These are phyloP conservation scores for Colletotrichum endophyticum DNA, from an alignment of 2,329 filamentous ascomycete genomes.

Conservation along the genomic window DNA sequence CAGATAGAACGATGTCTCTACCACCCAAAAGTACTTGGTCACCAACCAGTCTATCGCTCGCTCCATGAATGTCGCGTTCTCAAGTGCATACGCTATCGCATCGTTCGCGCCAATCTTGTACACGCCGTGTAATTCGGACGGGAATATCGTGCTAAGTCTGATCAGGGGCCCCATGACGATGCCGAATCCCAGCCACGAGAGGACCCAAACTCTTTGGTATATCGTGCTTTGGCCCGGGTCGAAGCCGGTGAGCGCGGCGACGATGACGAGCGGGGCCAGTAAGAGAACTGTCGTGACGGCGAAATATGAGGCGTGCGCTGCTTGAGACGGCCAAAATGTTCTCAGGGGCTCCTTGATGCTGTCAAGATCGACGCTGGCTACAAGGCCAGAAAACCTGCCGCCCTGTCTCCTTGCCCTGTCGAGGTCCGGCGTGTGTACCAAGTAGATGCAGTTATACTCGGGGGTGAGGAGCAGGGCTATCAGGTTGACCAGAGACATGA, in stretches of 20 bases:
- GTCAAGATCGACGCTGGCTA: slow-evolving; percentile 16
- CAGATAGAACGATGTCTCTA: slow-evolving; percentile 7
- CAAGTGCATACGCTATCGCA: slow-evolving; percentile 12
- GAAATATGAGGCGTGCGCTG: background rate
- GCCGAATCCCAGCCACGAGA: slow-evolving; percentile 4
- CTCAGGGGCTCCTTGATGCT: slow-evolving; percentile 4
- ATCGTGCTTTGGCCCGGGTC: background rate
- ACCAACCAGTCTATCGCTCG: slow-evolving; percentile 16
- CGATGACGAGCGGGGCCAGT: background rate
- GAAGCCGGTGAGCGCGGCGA: slow-evolving; percentile 4
- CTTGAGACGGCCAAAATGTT: slow-evolving; percentile 14
- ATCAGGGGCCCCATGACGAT: slow-evolving; percentile 8
- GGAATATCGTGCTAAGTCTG: background rate
- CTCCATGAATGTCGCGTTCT: slow-evolving; percentile 7
- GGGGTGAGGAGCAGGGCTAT: slow-evolving; percentile 27
- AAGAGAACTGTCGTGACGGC: slow-evolving; percentile 5
- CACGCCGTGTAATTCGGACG: slow-evolving; percentile 6
- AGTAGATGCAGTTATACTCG: slow-evolving; percentile 30
- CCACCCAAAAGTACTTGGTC: slow-evolving; percentile 10
- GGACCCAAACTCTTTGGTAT: background rate
- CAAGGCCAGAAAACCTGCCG: slow-evolving; percentile 2
- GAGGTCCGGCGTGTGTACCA: slow-evolving; percentile 24
- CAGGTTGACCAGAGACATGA: slow-evolving; percentile 34
- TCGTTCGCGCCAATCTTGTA: slow-evolving; percentile 12
- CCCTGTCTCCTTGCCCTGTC: slow-evolving; percentile 9